phyloP scores from a whole-genome alignment of 163 green algal species.

The Scenedesmus sp. region DNA sequence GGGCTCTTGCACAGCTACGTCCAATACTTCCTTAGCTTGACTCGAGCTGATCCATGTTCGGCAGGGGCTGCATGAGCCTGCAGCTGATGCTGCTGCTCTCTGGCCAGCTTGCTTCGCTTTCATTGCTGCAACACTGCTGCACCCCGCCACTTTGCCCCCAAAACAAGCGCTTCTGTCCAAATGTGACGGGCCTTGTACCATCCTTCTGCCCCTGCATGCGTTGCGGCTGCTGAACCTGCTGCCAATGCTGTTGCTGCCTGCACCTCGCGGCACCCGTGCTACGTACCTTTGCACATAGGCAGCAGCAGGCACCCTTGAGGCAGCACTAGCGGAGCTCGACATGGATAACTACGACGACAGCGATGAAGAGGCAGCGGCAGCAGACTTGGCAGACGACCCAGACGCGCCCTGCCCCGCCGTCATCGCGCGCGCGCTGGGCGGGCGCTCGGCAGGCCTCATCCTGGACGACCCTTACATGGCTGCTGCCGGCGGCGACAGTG shows the following conservation, averaged over 20 bases:
- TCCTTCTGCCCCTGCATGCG: too few relatives aligned
- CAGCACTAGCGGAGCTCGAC: conserved; percentile 88
- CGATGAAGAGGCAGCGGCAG: conserved; percentile 66
- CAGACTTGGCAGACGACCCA: conserved; percentile 61
- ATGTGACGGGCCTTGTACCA: too few relatives aligned
- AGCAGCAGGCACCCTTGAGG: conserved; percentile 67
- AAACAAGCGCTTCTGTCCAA: too few relatives aligned
- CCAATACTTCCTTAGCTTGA: background rate
- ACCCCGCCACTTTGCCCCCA: background rate
- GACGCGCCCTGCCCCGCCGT: conserved; percentile 51
- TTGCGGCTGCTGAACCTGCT: too few relatives aligned
- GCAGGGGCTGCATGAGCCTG: background rate
- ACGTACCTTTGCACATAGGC: conserved; percentile 9
- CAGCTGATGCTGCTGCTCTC: background rate
- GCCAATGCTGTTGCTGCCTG: background rate
- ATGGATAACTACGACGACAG: conserved; percentile 94
- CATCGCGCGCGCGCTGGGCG: conserved; percentile 67
- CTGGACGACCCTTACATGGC: conserved; percentile 59
- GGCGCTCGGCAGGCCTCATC: conserved; percentile 54
- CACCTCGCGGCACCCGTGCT: too few relatives aligned
- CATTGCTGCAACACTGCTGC: background rate
- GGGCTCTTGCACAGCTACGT: too few relatives aligned
- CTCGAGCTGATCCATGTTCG: too few relatives aligned
- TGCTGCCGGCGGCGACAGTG: conserved; percentile 37
- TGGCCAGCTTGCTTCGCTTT: background rate